Evolutionary conservation across 2,329 filamentous ascomycete species (phyloP), one percentile per base, ranked within the genome.

Genomic region (Colletotrichum liriopes): DNA sequence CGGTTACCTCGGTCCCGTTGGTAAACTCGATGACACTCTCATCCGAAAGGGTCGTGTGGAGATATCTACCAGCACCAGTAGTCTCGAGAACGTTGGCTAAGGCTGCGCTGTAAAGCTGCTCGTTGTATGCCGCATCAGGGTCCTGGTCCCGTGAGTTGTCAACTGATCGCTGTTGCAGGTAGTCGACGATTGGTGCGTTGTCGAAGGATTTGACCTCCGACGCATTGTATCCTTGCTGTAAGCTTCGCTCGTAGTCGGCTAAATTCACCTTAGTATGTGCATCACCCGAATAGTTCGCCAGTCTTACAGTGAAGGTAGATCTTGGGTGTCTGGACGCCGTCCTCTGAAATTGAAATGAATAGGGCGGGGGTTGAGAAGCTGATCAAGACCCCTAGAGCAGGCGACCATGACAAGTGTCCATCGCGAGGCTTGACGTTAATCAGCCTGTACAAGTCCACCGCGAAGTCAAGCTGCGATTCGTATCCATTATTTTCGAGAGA

Each of bases 91-190:
- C 58, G 41, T 74, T 72, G 14, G 32, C 37, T 1, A 72, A 35
- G 12, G 72, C 60, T 5, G 68, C 58, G 35, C 65, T 75, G 39
- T 37, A 69, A 3, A 76, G 29, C 29, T 71, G 69, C 14, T 63
- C 41, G 35, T 76, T 76, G 39, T 75, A 76, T 9, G 65, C 61
- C 4, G 74, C 74, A 29, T 76, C 74, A 1, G 74, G 74, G 41
- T 76, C 74, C n/a, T 75, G 74, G 61, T 66, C 54, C 14, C 49
- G n/a, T 14, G 69, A 67, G 47, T 74, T 74, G 45, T 70, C 65
- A 26, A 67, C 65, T 11, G 68, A 64, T 6, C 72, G 67, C 59
- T 74, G 72, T 66, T 74, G 64, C 23, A 75, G 16, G 58, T 67
- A 65, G 26, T 72, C 62, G 52, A 37, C 43, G 52, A 74, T 70